phyloP scores from a whole-genome alignment of 192 early-diverging fungal genomes.

The Entophlyctis luteolus region DNA sequence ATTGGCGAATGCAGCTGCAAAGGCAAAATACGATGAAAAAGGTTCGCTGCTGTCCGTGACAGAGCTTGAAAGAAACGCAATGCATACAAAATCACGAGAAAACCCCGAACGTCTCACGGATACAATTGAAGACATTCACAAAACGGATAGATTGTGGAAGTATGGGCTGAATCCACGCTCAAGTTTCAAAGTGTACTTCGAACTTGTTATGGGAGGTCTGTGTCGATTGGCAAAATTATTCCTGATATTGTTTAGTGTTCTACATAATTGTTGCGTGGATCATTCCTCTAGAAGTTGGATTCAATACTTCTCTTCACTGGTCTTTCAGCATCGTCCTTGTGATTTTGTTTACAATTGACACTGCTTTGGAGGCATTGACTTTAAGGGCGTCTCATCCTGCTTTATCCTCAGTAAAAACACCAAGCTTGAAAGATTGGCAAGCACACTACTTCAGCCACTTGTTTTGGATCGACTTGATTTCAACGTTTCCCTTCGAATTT shows the following conservation, averaged over 20 bases:
- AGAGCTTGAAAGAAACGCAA: neutral
- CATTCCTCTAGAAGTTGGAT: slow-evolving; percentile 12
- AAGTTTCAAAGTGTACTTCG: slow-evolving; percentile 16
- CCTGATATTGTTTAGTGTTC: too few species aligned
- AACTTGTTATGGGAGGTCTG: slow-evolving; percentile 30
- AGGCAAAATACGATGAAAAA: slow-evolving; percentile 12
- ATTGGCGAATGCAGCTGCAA: neutral
- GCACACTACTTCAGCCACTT: neutral
- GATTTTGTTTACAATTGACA: slow-evolving; percentile 12
- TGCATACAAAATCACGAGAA: neutral
- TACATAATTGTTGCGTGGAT: slow-evolving; percentile 3
- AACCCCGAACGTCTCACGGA: neutral
- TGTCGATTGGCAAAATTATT: too few species aligned
- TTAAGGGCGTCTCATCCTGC: slow-evolving; percentile 9
- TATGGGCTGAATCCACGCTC: slow-evolving; percentile 18
- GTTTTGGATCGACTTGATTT: neutral
- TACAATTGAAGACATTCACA: neutral
- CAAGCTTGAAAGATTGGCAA: slow-evolving; percentile 17
- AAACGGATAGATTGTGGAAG: neutral
- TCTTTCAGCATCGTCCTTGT: slow-evolving; percentile 5
- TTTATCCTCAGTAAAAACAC: slow-evolving; percentile 5
- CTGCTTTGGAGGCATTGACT: slow-evolving; percentile 1
- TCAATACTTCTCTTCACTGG: neutral
- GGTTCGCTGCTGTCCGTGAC: neutral
- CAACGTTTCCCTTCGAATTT: slow-evolving; percentile 10